These are phyloP conservation scores for Schizonepeta tenuifolia DNA, from an alignment of 257 asterid species.

Conservation along the genomic window DNA sequence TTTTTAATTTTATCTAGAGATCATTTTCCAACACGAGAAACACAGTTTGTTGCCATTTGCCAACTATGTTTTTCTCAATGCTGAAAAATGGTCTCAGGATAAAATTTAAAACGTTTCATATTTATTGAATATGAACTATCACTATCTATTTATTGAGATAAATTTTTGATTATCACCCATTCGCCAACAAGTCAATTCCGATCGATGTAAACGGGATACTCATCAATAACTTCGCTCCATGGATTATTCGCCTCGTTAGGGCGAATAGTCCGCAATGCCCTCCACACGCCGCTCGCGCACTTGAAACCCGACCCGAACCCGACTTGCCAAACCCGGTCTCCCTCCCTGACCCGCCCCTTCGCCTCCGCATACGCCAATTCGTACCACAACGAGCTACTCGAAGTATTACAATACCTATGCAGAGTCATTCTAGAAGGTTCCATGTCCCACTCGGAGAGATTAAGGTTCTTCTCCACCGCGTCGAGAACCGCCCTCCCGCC, in stretches of 20 bases:
- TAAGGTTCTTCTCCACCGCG: slow-evolving; percentile 39
- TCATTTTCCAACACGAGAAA: too few species aligned
- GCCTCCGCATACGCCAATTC: slow-evolving; percentile 47
- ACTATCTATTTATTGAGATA: too few species aligned
- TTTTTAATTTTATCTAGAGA: too few species aligned
- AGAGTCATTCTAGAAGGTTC: slow-evolving; percentile 54
- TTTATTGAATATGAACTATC: too few species aligned
- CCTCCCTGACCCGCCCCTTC: slow-evolving; percentile 42
- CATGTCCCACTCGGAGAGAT: slow-evolving; percentile 42
- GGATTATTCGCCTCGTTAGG: slow-evolving; percentile 38
- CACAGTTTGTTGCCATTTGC: too few species aligned
- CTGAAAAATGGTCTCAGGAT: too few species aligned
- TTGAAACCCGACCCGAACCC: slow-evolving; percentile 55
- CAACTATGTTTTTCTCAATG: too few species aligned
- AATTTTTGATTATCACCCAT: too few species aligned
- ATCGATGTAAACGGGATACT: background rate
- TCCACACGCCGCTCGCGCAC: slow-evolving; percentile 44
- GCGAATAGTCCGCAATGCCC: slow-evolving; percentile 33
- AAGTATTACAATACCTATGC: slow-evolving; percentile 44
- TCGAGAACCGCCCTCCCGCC: slow-evolving; percentile 48
- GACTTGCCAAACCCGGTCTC: slow-evolving; percentile 42
- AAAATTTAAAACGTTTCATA: too few species aligned
- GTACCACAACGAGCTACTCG: slow-evolving; percentile 33
- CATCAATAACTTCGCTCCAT: slow-evolving; percentile 34
- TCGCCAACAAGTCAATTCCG: too few species aligned